phyloP scores from a whole-genome alignment of 1,284 basidiomycete genomes.

The Leucoagaricus sp. region DNA sequence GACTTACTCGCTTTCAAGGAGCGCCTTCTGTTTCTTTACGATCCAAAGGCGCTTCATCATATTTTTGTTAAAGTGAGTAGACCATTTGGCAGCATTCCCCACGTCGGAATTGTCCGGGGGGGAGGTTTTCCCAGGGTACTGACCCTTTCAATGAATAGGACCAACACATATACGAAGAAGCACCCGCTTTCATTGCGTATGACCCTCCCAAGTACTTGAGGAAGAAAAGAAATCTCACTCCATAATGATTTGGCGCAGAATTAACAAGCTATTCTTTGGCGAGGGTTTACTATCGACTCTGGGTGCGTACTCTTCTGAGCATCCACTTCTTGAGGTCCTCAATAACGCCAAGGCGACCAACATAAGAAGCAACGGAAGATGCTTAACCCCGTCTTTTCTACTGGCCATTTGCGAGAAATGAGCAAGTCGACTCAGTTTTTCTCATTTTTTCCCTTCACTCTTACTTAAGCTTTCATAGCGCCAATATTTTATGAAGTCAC shows the following conservation, averaged over 20 bases:
- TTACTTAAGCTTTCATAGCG: constrained; percentile 2
- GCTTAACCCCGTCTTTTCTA: constrained; percentile 49
- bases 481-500: constrained; percentile 19
- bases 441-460: neutral
- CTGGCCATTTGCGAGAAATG: constrained; percentile 41
- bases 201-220: neutral
- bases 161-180: constrained; percentile 34
- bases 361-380: constrained; percentile 47
- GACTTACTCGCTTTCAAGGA: constrained; percentile 25
- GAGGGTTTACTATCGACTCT: constrained; percentile 38
- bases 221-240: neutral
- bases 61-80: constrained; percentile 39
- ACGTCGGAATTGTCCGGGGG: no score
- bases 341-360: constrained; percentile 32
- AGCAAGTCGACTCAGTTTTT: constrained; percentile 13
- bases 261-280: constrained; percentile 36
- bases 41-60: constrained; percentile 40
- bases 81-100: no score
- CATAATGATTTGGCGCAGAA: constrained; percentile 19
- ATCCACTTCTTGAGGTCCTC: neutral
- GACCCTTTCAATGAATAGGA: constrained; percentile 14
- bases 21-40: constrained; percentile 38
- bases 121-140: no score
- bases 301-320: constrained; percentile 22
- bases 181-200: constrained; percentile 37